Base-by-base conservation (phyloP, 306 rosid species). In the Psophocarpus tetragonolobus region DNA sequence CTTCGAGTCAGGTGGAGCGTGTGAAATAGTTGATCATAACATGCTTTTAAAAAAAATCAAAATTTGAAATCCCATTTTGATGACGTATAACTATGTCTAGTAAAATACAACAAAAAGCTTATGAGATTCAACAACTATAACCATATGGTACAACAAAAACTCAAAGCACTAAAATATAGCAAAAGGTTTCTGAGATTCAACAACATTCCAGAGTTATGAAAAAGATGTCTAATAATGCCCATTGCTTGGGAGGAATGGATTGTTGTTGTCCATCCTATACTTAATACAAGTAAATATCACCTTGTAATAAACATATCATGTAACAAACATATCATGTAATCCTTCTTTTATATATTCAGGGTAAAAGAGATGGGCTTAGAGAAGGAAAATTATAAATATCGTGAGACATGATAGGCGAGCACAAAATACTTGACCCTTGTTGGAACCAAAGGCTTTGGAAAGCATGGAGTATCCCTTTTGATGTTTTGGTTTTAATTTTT, bases 381-480 rank as follows among this genome's bases (percentile, higher is more conserved):
- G 74, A 62, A 67, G 45, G 35, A 3, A 73, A 47, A 75, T 57
- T 15, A 36, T 1, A 29, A 60, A 71, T 35, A n/a, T 24, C 18
- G 58, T 35, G 10, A 1, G 44, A 38, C 10, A 12, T 41, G 0
- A 3, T 41, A 38, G 27, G 69, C 39, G 54, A 68, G 23, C 67
- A 83, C 20, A 70, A 61, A 67, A 3, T 81, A 95, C 98, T 96
- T 89, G 97, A n/a, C n/a, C n/a, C n/a, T n/a, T n/a, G n/a, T n/a
- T n/a, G n/a, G n/a, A n/a, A n/a, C n/a, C n/a, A n/a, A n/a, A n/a
- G n/a, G n/a, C n/a, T n/a, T n/a, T n/a, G n/a, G n/a, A n/a, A n/a
- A n/a, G n/a, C n/a, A n/a, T n/a, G n/a, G n/a, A n/a, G n/a, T n/a
- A n/a, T n/a, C n/a, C n/a, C n/a, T n/a, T n/a, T n/a, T n/a, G n/a